Evolutionary conservation across 768 basidiomycete genomes (phyloP), one percentile per base, ranked within the genome.

Genomic region (Mycena maculata): DNA sequence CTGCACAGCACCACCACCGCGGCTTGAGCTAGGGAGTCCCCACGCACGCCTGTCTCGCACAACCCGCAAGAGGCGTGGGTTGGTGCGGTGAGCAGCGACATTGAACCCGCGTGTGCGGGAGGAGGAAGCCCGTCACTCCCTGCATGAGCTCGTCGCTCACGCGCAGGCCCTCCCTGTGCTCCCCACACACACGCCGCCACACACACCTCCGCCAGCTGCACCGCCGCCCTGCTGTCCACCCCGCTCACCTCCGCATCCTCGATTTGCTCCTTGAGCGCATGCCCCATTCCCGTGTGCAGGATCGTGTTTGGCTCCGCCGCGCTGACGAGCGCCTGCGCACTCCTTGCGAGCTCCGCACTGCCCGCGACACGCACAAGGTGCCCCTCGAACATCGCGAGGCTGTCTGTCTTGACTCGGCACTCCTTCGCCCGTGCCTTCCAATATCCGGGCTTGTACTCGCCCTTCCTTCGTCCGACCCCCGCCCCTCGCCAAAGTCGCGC

Each of bases 71-170:
- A n/a, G n/a, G n/a, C n/a, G n/a, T n/a, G n/a, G n/a, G n/a, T n/a
- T n/a, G n/a, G n/a, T n/a, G n/a, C n/a, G n/a, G n/a, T n/a, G n/a
- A n/a, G n/a, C n/a, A n/a, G n/a, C n/a, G n/a, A n/a, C n/a, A n/a
- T n/a, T n/a, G n/a, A n/a, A n/a, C n/a, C n/a, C n/a, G n/a, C n/a
- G n/a, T n/a, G n/a, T n/a, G n/a, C n/a, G n/a, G n/a, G n/a, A 94
- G 79, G 69, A 95, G 77, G 64, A 95, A 87, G 44, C 88, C 89
- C 10, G 93, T 95, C 75, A 92, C 81, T 9, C 87, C 88, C 60
- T 93, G 81, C 4, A 94, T 90, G 48, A 94, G 81, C 75, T 95
- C 93, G 74, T 95, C 94, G 66, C 91, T 91, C 60, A 88, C 85
- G 72, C 90, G 82, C 69, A 92, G 69, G 56, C 87, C 85, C 57